Percentiles rank a stretch among this genome's conserved stretches.
Conservation (phyloP, 2,329 filamentous ascomycete genomes). For the Emergomyces africanus region DNA sequence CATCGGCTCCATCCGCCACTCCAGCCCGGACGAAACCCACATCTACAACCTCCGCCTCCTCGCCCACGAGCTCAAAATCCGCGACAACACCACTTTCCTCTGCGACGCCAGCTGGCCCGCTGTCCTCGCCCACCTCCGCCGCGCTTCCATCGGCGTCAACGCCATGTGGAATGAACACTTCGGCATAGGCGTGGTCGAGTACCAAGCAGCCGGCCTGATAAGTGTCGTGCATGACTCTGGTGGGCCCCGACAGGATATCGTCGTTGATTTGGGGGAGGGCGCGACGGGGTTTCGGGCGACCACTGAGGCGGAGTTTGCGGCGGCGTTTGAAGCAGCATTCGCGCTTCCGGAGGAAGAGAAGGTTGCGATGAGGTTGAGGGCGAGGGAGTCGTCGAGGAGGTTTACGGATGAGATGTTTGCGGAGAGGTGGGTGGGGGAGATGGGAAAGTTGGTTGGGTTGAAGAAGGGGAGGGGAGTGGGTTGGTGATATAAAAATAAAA, state of each 20-base stretch:
- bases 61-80: constrained; percentile 74
- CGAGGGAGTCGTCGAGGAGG: constrained; percentile 62
- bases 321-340: constrained; percentile 66
- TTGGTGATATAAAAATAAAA: no score
- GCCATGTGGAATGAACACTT: constrained; percentile 99
- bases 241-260: constrained; percentile 87
- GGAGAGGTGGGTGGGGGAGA: constrained; percentile 60
- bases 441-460: constrained; percentile 55
- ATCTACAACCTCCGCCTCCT: constrained; percentile 83
- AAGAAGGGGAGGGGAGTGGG: constrained; percentile 10
- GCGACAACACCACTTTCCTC: constrained; percentile 73
- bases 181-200: constrained; percentile 95
- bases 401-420: constrained; percentile 85
- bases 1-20: constrained; percentile 80
- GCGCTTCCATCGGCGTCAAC: constrained; percentile 76
- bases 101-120: constrained; percentile 82
- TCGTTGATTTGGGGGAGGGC: constrained; percentile 60
- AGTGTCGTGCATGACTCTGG: constrained; percentile 88
- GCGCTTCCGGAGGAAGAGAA: constrained; percentile 49
- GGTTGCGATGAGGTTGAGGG: constrained; percentile 60
- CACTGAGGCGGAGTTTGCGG: constrained; percentile 64
- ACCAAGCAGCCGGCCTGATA: constrained; percentile 88
- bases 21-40: constrained; percentile 36
- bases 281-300: constrained; percentile 83
- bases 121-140: constrained; percentile 66